A percentile compares a stretch with the other conserved stretches of the same genome.
Conservation (phyloP, 2,329 filamentous ascomycete species). For the Nigrospora osmanthi region DNA sequence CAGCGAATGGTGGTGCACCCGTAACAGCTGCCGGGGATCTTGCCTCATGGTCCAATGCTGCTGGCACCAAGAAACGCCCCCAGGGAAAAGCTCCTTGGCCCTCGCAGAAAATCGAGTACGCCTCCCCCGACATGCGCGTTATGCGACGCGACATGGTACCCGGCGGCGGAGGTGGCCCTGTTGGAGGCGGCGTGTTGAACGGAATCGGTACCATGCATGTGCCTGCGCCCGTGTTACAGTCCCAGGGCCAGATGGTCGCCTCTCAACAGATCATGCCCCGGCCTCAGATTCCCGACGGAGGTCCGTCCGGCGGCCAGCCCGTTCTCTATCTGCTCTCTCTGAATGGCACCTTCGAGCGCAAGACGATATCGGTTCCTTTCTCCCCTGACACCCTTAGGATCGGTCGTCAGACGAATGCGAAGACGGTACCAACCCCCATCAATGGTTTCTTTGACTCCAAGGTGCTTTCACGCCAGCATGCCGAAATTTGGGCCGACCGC, state of each 20-base stretch:
- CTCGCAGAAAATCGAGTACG: constrained; percentile 33
- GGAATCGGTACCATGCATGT: constrained; percentile 30
- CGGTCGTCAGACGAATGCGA: constrained; percentile 93
- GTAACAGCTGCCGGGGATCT: constrained; percentile 37
- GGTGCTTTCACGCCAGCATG: constrained; percentile 90
- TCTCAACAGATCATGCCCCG: constrained; percentile 47
- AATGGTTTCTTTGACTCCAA: constrained; percentile 99
- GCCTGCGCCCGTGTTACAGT: constrained; percentile 26
- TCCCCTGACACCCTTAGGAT: constrained; percentile 92
- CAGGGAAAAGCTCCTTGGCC: constrained; percentile 44
- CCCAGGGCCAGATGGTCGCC: constrained; percentile 26
- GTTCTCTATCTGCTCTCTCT: constrained; percentile 82
- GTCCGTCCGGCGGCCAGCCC: constrained; percentile 59
- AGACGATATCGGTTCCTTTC: constrained; percentile 89
- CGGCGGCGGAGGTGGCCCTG: background rate
- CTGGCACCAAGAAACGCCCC: constrained; percentile 39
- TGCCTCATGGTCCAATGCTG: constrained; percentile 42
- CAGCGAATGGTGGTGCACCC: constrained; percentile 47
- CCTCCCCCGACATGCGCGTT: background rate
- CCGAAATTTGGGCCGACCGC: constrained; percentile 80
- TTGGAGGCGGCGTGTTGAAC: constrained; percentile 28
- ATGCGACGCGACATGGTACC: background rate
- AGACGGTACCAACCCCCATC: constrained; percentile 80
- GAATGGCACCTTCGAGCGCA: constrained; percentile 94
- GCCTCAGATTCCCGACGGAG: constrained; percentile 53